phyloP scores from a whole-genome alignment of 2,329 filamentous ascomycete genomes.

The Ophiostoma piceae region DNA sequence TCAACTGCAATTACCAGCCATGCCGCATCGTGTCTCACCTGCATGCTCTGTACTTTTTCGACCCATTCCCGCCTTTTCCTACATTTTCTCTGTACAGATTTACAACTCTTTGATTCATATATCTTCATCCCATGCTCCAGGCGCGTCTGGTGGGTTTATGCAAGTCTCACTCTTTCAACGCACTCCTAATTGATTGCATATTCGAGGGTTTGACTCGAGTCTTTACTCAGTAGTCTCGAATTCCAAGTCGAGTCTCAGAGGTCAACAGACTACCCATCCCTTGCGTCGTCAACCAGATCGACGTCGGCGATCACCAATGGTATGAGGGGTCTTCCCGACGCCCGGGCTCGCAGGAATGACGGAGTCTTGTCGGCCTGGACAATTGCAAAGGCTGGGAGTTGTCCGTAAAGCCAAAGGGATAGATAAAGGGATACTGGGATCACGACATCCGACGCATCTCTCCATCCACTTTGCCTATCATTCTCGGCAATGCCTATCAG shows the following conservation, averaged over 20 bases:
- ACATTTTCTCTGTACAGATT: too few relatives aligned
- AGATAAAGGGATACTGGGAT: not conserved
- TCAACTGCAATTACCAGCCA: not conserved
- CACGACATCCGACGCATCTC: not conserved
- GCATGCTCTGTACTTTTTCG: slow-evolving; percentile 6
- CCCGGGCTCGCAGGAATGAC: not conserved
- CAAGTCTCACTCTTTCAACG: slow-evolving; percentile 10
- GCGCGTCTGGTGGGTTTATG: not conserved
- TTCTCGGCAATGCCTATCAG: not conserved
- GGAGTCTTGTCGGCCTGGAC: not conserved
- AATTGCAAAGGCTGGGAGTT: not conserved
- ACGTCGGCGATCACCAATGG: not conserved
- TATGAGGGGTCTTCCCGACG: not conserved
- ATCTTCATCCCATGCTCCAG: not conserved
- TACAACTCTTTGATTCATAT: not conserved
- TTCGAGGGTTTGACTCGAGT: not conserved
- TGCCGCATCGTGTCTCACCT: slow-evolving; percentile 7
- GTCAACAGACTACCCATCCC: not conserved
- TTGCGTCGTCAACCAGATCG: slow-evolving; percentile 1
- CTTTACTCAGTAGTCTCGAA: not conserved
- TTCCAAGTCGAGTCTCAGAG: not conserved
- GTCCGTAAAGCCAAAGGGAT: not conserved
- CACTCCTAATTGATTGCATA: slow-evolving; percentile 10
- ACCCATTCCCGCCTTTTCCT: not conserved
- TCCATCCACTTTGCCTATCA: not conserved